Conservation (phyloP, 2,329 filamentous ascomycete species). For the Xylariaceae sp. region DNA sequence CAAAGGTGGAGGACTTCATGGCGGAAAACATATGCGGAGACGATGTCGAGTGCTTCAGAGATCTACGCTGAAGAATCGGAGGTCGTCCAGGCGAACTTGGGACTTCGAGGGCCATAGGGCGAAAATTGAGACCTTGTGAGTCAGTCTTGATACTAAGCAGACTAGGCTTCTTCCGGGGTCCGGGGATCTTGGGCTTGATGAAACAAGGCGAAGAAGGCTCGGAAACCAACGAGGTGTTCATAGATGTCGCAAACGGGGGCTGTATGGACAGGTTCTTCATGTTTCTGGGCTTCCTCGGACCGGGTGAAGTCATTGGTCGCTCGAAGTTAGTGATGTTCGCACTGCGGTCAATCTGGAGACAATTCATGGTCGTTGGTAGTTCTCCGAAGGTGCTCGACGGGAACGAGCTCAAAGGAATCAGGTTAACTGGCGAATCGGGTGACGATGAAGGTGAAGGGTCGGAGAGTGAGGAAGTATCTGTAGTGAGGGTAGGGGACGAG, state of each 20-base stretch:
- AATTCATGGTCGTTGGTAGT: slow-evolving; percentile 41
- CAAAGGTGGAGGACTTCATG: slow-evolving; percentile 54
- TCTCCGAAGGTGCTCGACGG: slow-evolving; percentile 54
- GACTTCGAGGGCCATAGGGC: slow-evolving; percentile 46
- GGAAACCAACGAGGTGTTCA: slow-evolving; percentile 48
- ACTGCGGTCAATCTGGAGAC: slow-evolving; percentile 37
- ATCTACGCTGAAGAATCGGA: slow-evolving; percentile 56
- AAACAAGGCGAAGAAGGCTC: slow-evolving; percentile 71
- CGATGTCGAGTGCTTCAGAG: slow-evolving; percentile 62
- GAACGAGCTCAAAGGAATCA: slow-evolving; percentile 66
- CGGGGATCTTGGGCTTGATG: slow-evolving; percentile 71
- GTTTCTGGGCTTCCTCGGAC: slow-evolving; percentile 68
- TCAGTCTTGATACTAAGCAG: slow-evolving; percentile 72
- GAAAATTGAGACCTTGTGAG: slow-evolving; percentile 50
- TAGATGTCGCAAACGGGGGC: slow-evolving; percentile 46
- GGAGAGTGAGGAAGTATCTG: slow-evolving; percentile 83
- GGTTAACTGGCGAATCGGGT: slow-evolving; percentile 77
- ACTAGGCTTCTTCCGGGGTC: slow-evolving; percentile 68
- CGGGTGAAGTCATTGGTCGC: slow-evolving; percentile 62
- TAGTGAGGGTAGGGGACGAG: slow-evolving; percentile 87
- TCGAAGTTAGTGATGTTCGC: slow-evolving; percentile 35
- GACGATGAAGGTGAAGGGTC: slow-evolving; percentile 90
- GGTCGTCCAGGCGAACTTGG: slow-evolving; percentile 51
- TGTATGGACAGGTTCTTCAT: slow-evolving; percentile 81
- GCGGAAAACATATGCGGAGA: slow-evolving; percentile 61